A percentile compares a stretch with the other conserved stretches of the same genome.
Conservation (phyloP, 2,329 filamentous ascomycete genomes). For the Triangularia setosa region DNA sequence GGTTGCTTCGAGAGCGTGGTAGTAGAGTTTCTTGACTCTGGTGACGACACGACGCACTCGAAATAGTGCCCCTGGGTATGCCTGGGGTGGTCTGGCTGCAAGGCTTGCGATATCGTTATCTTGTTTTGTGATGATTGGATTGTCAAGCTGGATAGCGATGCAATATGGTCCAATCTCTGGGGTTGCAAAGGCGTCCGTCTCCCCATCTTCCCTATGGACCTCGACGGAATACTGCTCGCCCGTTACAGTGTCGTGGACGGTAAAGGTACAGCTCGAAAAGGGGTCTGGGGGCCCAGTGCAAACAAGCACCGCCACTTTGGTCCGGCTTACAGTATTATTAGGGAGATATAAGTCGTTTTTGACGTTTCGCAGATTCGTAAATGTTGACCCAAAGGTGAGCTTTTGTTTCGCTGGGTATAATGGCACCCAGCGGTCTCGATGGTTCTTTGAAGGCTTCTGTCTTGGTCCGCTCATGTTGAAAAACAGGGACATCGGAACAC, state of each 20-base stretch:
- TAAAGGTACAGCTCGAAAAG: conserved; percentile 18
- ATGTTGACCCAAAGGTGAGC: conserved; percentile 17
- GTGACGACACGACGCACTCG: conserved; percentile 20
- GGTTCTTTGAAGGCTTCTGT: conserved; percentile 16
- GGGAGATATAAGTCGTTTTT: conserved; percentile 20
- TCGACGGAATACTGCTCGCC: conserved; percentile 17
- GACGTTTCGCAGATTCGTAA: conserved; percentile 18
- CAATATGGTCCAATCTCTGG: conserved; percentile 22
- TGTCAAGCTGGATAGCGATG: conserved; percentile 19
- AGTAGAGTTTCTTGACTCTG: conserved; percentile 19
- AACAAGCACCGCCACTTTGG: conserved; percentile 18
- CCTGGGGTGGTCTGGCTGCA: conserved; percentile 3
- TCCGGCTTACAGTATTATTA: conserved; percentile 22
- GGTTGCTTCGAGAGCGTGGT: conserved; percentile 17
- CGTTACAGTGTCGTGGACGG: conserved; percentile 9
- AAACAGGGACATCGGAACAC: conserved; percentile 21
- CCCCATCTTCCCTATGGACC: conserved; percentile 15
- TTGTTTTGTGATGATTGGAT: conserved; percentile 10
- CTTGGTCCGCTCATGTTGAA: conserved; percentile 20
- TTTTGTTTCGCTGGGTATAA: conserved; percentile 18
- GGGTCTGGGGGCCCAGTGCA: conserved; percentile 19
- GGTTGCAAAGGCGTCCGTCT: conserved; percentile 19
- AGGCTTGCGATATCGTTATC: conserved; percentile 9
- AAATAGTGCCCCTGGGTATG: conserved; percentile 19
- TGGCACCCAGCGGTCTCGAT: conserved; percentile 23